These are phyloP conservation scores for Suaeda aralocaspica DNA, from an alignment of 148 eudicot genomes.

Conservation along the genomic window DNA sequence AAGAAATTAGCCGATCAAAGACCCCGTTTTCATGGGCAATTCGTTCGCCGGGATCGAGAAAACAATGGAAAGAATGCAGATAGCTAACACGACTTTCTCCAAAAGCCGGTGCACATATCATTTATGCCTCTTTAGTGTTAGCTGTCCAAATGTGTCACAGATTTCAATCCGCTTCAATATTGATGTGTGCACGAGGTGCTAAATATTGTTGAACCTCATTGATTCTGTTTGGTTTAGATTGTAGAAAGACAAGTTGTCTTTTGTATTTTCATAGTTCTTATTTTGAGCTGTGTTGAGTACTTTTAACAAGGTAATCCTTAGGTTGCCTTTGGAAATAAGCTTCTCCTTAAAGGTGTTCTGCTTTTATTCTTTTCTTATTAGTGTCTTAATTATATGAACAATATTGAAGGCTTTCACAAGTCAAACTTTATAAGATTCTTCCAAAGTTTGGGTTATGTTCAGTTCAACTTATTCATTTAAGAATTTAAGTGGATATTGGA, in stretches of 20 bases:
- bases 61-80: slow-evolving; percentile 39
- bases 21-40: slow-evolving; percentile 71
- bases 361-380: neutral
- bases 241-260: slow-evolving; percentile 14
- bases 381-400: neutral
- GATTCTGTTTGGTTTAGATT: slow-evolving; percentile 19
- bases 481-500: too few species aligned
- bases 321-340: slow-evolving; percentile 15
- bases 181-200: slow-evolving; percentile 19
- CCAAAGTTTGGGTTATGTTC: neutral
- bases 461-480: too few species aligned
- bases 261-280: slow-evolving; percentile 17
- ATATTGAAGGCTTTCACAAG: neutral
- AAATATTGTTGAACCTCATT: slow-evolving; percentile 22
- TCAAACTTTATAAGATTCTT: neutral
- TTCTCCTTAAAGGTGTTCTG: neutral
- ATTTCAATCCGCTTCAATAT: slow-evolving; percentile 4
- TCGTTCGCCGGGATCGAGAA: slow-evolving; percentile 45
- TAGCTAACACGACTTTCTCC: slow-evolving; percentile 33
- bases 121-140: slow-evolving; percentile 16
- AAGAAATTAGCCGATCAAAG: slow-evolving; percentile 78
- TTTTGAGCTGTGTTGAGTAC: slow-evolving; percentile 17
- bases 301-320: slow-evolving; percentile 3
- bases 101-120: neutral
- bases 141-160: slow-evolving; percentile 20